Evolutionary conservation across 2,329 filamentous ascomycete species (phyloP).

Genomic region (Aureobasidium pullulans): DNA sequence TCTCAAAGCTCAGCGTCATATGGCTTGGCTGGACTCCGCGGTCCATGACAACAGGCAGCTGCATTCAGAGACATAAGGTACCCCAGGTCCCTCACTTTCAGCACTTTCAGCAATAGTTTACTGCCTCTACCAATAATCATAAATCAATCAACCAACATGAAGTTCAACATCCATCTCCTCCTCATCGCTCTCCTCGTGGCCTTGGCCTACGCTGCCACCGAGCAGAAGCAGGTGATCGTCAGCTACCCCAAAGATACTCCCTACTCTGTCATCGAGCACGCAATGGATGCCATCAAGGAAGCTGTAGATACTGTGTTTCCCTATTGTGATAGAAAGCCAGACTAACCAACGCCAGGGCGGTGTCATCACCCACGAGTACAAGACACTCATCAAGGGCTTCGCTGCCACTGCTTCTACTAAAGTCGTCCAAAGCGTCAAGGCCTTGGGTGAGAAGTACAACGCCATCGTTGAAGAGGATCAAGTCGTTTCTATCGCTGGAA

Average conservation of each 20-base stretch:
- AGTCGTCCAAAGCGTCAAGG: conserved; percentile 59
- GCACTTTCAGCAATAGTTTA: not conserved
- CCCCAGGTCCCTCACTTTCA: not conserved
- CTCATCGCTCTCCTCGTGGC: conserved; percentile 42
- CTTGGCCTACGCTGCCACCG: conserved; percentile 52
- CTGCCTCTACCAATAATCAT: not conserved
- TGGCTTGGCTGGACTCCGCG: not conserved
- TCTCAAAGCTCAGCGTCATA: not conserved
- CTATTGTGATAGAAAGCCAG: not conserved
- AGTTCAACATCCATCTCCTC: conserved; percentile 21
- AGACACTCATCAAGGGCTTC: conserved; percentile 25
- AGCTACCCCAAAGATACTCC: conserved; percentile 67
- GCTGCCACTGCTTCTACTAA: conserved; percentile 58
- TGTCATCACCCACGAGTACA: conserved; percentile 59
- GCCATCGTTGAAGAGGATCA: conserved; percentile 72
- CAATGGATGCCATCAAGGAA: conserved; percentile 61
- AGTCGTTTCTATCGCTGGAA: conserved; percentile 38
- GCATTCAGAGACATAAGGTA: conserved; percentile 5
- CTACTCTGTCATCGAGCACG: conserved; percentile 58
- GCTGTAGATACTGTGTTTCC: conserved; percentile 41
- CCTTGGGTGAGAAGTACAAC: conserved; percentile 49
- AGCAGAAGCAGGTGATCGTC: conserved; percentile 67
- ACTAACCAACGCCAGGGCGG: conserved; percentile 46
- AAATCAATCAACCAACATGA: conserved; percentile 22
- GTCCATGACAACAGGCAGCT: not conserved